These are phyloP conservation scores for Aspergillus puulaauensis DNA, from an alignment of 2,329 filamentous ascomycete genomes.

Conservation along the genomic window DNA sequence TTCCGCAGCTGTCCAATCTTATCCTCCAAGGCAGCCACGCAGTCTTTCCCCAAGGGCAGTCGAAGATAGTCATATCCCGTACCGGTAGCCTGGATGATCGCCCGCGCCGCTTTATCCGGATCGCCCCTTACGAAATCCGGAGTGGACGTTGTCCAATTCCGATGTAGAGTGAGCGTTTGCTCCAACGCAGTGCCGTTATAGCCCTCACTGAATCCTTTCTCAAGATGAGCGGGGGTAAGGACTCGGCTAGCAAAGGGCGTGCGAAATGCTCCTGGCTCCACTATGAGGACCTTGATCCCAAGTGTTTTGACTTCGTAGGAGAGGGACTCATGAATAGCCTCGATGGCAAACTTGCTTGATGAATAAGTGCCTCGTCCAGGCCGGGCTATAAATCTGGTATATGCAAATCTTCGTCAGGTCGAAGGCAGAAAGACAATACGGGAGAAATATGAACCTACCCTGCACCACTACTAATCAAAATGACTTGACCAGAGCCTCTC, in stretches of 20 bases:
- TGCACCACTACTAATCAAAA: constrained; percentile 9
- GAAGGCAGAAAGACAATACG: too few species aligned
- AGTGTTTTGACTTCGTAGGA: constrained; percentile 5
- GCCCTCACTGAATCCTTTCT: constrained; percentile 1
- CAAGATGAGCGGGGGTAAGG: background rate
- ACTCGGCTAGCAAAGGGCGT: constrained; percentile 1
- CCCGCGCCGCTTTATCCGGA: constrained; percentile 1
- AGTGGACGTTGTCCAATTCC: background rate
- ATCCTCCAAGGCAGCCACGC: constrained; percentile 4
- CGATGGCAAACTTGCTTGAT: constrained; percentile 9
- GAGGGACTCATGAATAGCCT: constrained; percentile 10
- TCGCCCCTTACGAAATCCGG: background rate
- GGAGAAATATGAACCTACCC: background rate
- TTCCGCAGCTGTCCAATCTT: constrained; percentile 4
- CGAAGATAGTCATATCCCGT: background rate
- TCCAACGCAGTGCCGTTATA: constrained; percentile 2
- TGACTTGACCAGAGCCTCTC: constrained; percentile 3
- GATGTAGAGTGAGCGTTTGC: background rate
- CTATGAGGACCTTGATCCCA: constrained; percentile 4
- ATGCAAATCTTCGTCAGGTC: background rate
- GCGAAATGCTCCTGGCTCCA: constrained; percentile 9
- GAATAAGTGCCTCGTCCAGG: constrained; percentile 4
- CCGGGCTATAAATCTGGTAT: constrained; percentile 5
- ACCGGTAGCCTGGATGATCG: background rate
- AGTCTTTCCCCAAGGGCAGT: constrained; percentile 7